phyloP scores from a whole-genome alignment of 306 rosid species.

The Pterocarpus santalinus region DNA sequence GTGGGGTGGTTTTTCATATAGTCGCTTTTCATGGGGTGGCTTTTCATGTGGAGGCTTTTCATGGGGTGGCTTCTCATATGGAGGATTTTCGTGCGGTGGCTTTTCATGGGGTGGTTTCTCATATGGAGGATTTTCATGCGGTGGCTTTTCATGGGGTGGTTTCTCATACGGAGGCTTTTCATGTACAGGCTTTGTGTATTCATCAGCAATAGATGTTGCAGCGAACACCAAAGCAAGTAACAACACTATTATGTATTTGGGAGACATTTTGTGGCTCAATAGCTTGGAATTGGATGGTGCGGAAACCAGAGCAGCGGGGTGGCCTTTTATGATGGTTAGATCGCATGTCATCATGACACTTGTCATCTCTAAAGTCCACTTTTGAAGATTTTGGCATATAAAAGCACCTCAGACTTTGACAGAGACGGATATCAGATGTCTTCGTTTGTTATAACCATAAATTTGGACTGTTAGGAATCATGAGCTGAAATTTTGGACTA shows the following conservation, averaged over 20 bases:
- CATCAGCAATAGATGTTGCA: neutral
- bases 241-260: constrained; percentile 8
- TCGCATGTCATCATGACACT: neutral
- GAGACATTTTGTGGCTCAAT: neutral
- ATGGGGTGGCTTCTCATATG: neutral
- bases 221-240: neutral
- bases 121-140: neutral
- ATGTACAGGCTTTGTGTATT: neutral
- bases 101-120: no score
- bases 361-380: neutral
- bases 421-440: neutral
- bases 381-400: neutral
- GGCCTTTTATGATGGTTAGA: neutral
- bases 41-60: no score
- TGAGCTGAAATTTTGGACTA: constrained; percentile 2
- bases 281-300: neutral
- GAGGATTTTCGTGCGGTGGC: neutral
- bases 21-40: neutral
- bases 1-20: neutral
- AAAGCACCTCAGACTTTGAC: neutral
- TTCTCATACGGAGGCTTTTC: no score
- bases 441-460: no score
- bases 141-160: no score
- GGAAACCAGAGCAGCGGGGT: neutral
- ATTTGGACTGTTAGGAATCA: neutral